phyloP scores from a whole-genome alignment of 352 stramenopile genomes.

The Globisporangium camurandrum region DNA sequence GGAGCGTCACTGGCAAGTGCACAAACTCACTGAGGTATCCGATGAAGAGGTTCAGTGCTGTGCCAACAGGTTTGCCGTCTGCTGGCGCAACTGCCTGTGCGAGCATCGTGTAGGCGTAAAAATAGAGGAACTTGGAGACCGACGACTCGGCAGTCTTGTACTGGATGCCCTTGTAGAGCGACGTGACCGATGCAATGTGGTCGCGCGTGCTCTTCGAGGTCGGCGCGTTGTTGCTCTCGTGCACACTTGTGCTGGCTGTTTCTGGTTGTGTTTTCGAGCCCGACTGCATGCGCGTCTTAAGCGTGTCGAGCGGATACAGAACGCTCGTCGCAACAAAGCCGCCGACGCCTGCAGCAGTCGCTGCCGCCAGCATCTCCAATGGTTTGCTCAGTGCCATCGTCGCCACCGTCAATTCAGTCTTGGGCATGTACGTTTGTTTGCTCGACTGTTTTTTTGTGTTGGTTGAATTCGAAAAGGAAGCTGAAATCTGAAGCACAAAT shows the following conservation, averaged over 20 bases:
- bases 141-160: slow-evolving; percentile 82
- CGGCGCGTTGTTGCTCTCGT: slow-evolving; percentile 13
- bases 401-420: not conserved
- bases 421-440: not conserved
- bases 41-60: slow-evolving; percentile 60
- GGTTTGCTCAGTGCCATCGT: slow-evolving; percentile 72
- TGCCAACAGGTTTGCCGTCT: slow-evolving; percentile 56
- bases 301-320: slow-evolving; percentile 79
- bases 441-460: not conserved
- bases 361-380: slow-evolving; percentile 75
- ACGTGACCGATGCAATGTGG: slow-evolving; percentile 38
- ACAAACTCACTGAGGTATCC: slow-evolving; percentile 79
- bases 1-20: slow-evolving; percentile 76
- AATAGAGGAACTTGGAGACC: slow-evolving; percentile 88
- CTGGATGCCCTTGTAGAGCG: slow-evolving; percentile 75
- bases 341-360: slow-evolving; percentile 64
- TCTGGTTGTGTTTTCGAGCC: slow-evolving; percentile 40
- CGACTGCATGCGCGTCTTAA: slow-evolving; percentile 87
- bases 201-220: slow-evolving; percentile 20
- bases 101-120: slow-evolving; percentile 85
- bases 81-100: slow-evolving; percentile 48
- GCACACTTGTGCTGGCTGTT: slow-evolving; percentile 18
- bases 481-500: too few relatives aligned
- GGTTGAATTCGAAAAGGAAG: too few relatives aligned
- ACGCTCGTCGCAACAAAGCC: slow-evolving; percentile 72